Percentiles rank a stretch among this genome's conserved stretches.
phyloP scores from a whole-genome alignment of 495 filamentous ascomycete species.

The Mycothermus thermophilus region DNA sequence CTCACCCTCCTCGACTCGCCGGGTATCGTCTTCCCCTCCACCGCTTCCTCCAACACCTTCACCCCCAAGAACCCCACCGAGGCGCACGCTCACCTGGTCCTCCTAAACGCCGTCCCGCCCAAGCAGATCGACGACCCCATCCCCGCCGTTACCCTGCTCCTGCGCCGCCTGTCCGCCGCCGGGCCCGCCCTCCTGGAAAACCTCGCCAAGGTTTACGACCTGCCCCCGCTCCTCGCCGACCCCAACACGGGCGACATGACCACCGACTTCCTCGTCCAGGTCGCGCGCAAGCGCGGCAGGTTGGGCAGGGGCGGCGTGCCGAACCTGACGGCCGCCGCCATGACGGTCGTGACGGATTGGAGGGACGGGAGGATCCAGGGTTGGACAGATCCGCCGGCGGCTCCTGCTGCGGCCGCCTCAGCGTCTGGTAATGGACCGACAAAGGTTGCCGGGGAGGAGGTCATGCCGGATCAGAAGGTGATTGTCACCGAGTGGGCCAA shows the following conservation, averaged over 20 bases:
- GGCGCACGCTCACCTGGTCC: conserved; percentile 69
- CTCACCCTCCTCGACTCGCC: conserved; percentile 90
- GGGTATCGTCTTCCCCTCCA: conserved; percentile 80
- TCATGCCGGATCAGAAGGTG: conserved; percentile 57
- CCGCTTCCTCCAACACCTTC: conserved; percentile 24
- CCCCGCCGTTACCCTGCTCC: conserved; percentile 66
- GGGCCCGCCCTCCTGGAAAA: conserved; percentile 58
- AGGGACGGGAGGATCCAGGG: conserved; percentile 89
- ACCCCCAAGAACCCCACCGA: conserved; percentile 48
- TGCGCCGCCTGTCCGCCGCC: conserved; percentile 61
- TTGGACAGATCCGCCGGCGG: conserved; percentile 64
- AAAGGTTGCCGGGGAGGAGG: conserved; percentile 18
- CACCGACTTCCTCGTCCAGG: conserved; percentile 87
- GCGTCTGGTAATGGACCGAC: conserved; percentile 1
- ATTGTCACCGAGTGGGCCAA: conserved; percentile 88
- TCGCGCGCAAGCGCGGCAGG: conserved; percentile 80
- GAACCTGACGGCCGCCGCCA: conserved; percentile 75
- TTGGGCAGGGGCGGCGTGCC: conserved; percentile 83
- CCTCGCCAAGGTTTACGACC: conserved; percentile 65
- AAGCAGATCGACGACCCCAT: conserved; percentile 88
- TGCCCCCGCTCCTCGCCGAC: conserved; percentile 58
- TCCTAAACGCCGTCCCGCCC: conserved; percentile 83
- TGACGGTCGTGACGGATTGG: conserved; percentile 90
- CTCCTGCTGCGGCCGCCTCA: conserved; percentile 37
- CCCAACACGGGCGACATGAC: conserved; percentile 54